These are phyloP conservation scores for Diaporthe vaccinii DNA, from an alignment of 2,329 filamentous ascomycete genomes.

Conservation along the genomic window DNA sequence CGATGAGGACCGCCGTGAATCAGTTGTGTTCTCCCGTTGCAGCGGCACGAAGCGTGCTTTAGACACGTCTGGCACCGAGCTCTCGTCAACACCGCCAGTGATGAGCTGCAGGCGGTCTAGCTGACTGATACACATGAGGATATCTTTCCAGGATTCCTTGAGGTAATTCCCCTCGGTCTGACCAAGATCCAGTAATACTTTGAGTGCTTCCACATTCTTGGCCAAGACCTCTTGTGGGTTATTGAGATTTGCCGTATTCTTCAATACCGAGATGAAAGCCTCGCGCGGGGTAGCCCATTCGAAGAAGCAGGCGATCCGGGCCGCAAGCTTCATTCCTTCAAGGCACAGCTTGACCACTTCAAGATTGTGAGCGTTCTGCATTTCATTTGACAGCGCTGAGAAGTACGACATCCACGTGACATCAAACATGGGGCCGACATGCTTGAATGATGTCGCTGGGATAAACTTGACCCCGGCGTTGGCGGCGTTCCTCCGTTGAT, in stretches of 20 bases:
- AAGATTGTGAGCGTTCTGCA: slow-evolving; percentile 92
- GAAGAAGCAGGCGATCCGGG: slow-evolving; percentile 93
- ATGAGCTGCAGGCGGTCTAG: slow-evolving; percentile 95
- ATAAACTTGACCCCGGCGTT: slow-evolving; percentile 83
- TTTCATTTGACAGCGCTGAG: slow-evolving; percentile 91
- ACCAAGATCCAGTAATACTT: slow-evolving; percentile 90
- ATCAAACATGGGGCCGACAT: slow-evolving; percentile 98
- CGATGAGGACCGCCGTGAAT: slow-evolving; percentile 77
- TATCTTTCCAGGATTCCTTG: slow-evolving; percentile 93
- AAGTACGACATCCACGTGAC: slow-evolving; percentile 99
- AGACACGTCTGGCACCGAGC: slow-evolving; percentile 90
- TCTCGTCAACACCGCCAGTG: slow-evolving; percentile 94
- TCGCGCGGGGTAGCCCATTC: slow-evolving; percentile 93
- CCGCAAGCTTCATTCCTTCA: slow-evolving; percentile 94
- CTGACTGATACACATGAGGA: slow-evolving; percentile 95
- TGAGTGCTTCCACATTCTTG: slow-evolving; percentile 96
- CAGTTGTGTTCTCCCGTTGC: slow-evolving; percentile 65
- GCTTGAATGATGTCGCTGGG: slow-evolving; percentile 91
- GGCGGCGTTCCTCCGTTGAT: slow-evolving; percentile 84
- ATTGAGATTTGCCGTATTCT: slow-evolving; percentile 95
- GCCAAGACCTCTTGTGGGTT: slow-evolving; percentile 95
- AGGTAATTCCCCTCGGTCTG: slow-evolving; percentile 93
- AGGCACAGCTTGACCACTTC: slow-evolving; percentile 94
- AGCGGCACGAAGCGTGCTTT: slow-evolving; percentile 80
- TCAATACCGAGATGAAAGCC: slow-evolving; percentile 92